These are phyloP conservation scores for Periglandula ipomoeae DNA, from an alignment of 2,329 filamentous ascomycete species.

Conservation along the genomic window DNA sequence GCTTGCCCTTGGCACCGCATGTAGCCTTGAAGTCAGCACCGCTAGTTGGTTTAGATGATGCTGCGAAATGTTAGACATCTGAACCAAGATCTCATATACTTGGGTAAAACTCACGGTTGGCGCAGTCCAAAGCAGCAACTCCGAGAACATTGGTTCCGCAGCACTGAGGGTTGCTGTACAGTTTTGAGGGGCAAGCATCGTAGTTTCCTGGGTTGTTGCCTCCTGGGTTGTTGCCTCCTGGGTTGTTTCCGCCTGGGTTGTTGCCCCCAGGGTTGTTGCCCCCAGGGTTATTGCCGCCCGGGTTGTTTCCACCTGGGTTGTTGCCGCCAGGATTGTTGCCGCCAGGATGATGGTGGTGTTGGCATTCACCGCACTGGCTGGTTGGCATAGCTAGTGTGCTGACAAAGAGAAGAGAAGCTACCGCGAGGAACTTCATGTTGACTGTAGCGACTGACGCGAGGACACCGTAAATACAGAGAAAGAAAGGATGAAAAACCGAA, in stretches of 20 bases:
- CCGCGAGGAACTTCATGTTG: slow-evolving; percentile 12
- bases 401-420: slow-evolving; percentile 10
- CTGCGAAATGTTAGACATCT: not conserved
- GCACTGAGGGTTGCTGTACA: slow-evolving; percentile 29
- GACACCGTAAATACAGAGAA: not conserved
- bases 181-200: slow-evolving; percentile 11
- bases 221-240: slow-evolving; percentile 3
- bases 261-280: slow-evolving; percentile 1
- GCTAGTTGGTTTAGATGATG: not conserved
- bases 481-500: not conserved
- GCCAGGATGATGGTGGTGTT: not conserved
- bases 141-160: slow-evolving; percentile 39
- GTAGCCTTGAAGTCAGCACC: slow-evolving; percentile 4
- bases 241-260: slow-evolving; percentile 5
- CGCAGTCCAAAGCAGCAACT: slow-evolving; percentile 37
- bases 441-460: not conserved
- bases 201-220: slow-evolving; percentile 5
- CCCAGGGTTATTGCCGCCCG: not conserved
- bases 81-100: not conserved
- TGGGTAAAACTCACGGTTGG: slow-evolving; percentile 4
- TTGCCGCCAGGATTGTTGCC: slow-evolving; percentile 1
- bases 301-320: not conserved
- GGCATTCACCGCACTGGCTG: slow-evolving; percentile 1
- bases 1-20: slow-evolving; percentile 3
- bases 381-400: slow-evolving; percentile 12